These are phyloP conservation scores for Fusarium luffae DNA, from an alignment of 2,329 filamentous ascomycete species.

Conservation along the genomic window DNA sequence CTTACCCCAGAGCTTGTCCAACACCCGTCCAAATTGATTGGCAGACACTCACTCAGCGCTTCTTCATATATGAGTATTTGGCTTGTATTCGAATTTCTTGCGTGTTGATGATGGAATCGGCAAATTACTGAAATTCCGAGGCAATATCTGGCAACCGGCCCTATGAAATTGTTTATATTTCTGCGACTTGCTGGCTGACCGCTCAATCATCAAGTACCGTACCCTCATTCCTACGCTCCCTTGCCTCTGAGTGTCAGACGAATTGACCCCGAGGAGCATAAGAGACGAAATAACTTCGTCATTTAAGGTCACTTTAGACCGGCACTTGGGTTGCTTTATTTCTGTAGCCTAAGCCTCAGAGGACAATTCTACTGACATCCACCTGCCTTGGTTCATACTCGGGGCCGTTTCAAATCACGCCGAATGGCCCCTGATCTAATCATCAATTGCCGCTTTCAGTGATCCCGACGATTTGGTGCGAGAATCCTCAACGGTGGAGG, in stretches of 20 bases:
- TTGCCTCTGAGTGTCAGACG: too few relatives aligned
- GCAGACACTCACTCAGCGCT: too few relatives aligned
- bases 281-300: too few relatives aligned
- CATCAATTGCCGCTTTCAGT: neutral
- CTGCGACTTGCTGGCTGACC: neutral
- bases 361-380: too few relatives aligned
- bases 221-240: slow-evolving; percentile 17
- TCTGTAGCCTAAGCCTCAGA: too few relatives aligned
- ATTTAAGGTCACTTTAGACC: too few relatives aligned
- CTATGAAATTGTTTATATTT: slow-evolving; percentile 4
- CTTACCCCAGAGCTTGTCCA: slow-evolving; percentile 34
- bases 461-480: neutral
- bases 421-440: neutral
- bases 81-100: slow-evolving; percentile 12
- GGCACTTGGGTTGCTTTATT: too few relatives aligned
- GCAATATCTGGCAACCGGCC: neutral
- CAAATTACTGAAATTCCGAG: slow-evolving; percentile 41
- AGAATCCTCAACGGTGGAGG: neutral
- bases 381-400: slow-evolving; percentile 1
- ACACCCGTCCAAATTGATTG: slow-evolving; percentile 24
- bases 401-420: slow-evolving; percentile 14
- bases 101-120: slow-evolving; percentile 52
- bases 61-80: neutral
- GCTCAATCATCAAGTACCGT: neutral
- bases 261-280: too few relatives aligned